Conservation (phyloP, 352 stramenopile species). For the Halophytophthora batemanensis region DNA sequence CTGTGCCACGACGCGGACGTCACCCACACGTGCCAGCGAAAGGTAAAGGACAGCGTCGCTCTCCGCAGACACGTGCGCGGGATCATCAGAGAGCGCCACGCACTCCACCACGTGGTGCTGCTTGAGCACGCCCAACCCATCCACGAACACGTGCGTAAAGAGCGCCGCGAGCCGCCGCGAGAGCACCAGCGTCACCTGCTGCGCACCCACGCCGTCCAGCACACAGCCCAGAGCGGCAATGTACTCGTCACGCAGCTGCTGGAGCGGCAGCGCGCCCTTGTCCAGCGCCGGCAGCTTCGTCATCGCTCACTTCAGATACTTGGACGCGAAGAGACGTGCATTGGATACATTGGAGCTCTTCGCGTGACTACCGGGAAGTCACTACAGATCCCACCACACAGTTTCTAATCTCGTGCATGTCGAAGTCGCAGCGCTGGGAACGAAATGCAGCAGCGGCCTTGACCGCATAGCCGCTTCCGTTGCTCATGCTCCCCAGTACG, state of each 20-base stretch:
- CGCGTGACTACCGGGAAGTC: no score
- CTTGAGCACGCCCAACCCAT: constrained; percentile 38
- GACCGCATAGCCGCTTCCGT: no score
- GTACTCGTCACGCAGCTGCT: constrained; percentile 44
- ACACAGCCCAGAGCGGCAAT: constrained; percentile 35
- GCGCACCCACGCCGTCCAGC: constrained; percentile 28
- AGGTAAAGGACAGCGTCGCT: constrained; percentile 45
- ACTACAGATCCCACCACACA: no score
- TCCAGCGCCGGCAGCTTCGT: constrained; percentile 29
- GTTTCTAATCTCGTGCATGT: no score
- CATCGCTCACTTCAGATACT: constrained; percentile 6
- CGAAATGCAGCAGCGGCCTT: no score
- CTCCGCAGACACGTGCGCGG: constrained; percentile 26
- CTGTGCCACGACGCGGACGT: constrained; percentile 42
- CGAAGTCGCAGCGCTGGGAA: no score
- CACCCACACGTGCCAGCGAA: constrained; percentile 31
- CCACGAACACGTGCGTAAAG: constrained; percentile 57
- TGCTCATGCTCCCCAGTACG: no score
- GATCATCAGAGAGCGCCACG: constrained; percentile 52
- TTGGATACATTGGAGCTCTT: constrained; percentile 7
- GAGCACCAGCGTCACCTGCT: constrained; percentile 52
- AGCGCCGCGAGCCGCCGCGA: constrained; percentile 50
- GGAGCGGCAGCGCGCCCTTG: constrained; percentile 24
- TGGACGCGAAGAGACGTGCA: constrained; percentile 21
- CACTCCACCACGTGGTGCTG: constrained; percentile 40